phyloP scores from a whole-genome alignment of 352 stramenopile species.

The Albugo laibachii region DNA sequence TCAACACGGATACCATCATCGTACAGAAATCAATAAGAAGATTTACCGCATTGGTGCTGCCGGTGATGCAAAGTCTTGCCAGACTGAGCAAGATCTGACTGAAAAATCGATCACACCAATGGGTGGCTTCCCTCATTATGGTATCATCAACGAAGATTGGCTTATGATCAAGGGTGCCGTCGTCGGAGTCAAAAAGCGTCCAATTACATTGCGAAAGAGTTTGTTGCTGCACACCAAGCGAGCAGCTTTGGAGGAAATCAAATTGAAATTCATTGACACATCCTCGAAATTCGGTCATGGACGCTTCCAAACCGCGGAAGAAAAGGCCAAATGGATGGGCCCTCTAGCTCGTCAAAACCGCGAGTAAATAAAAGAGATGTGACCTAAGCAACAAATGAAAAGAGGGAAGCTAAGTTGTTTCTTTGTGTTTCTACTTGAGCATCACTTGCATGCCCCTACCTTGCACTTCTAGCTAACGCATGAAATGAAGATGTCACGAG shows the following conservation, averaged over 20 bases:
- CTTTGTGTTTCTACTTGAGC: neutral
- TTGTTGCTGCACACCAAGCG: constrained; percentile 94
- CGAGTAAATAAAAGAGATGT: constrained; percentile 23
- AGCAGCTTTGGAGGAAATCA: constrained; percentile 94
- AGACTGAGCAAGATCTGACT: constrained; percentile 98
- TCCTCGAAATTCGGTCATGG: constrained; percentile 99
- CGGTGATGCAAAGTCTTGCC: constrained; percentile 87
- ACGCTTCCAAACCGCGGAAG: constrained; percentile 98
- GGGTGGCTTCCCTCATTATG: constrained; percentile 99
- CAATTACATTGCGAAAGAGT: constrained; percentile 96
- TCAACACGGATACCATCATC: constrained; percentile 99
- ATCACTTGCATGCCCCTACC: no score
- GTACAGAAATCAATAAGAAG: constrained; percentile 99
- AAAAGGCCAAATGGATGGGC: constrained; percentile 99
- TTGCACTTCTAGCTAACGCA: no score
- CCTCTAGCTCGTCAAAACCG: constrained; percentile 86
- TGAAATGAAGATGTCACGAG: no score
- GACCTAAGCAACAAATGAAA: neutral
- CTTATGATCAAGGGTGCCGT: constrained; percentile 99
- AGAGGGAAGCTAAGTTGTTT: neutral
- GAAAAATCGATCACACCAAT: constrained; percentile 99
- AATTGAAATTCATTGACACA: constrained; percentile 91
- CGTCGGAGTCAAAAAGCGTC: constrained; percentile 97
- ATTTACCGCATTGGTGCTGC: constrained; percentile 96
- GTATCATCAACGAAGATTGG: constrained; percentile 98